Evolutionary conservation across 768 basidiomycete genomes (phyloP), one percentile per base, ranked within the genome.

Genomic region (Termitomyces sp.): DNA sequence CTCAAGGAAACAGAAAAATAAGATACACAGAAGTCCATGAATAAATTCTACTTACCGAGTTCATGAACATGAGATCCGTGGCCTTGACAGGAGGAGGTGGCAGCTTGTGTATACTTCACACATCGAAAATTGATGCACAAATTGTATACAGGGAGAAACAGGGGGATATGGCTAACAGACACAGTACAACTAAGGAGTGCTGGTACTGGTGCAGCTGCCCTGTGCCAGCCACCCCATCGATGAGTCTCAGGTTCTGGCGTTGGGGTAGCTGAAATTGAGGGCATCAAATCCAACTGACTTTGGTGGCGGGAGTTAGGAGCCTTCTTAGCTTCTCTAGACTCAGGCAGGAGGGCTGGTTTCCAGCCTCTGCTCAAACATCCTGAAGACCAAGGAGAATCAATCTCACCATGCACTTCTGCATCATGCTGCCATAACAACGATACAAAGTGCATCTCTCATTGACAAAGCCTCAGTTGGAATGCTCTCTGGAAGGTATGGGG

Each of bases 381-480:
- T n/a, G 66, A 66, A 49, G 72, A 68, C 8, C 76, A 70, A 14
- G 74, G 67, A 14, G 78, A 73, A 39, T 68, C 72, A 13, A 64
- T 57, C 42, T 72, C 73, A 1, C 72, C 64, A 58, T 76, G 69
- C 18, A 84, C 76, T 60, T 82, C 80, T 49, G 78, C 87, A 68
- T 91, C 90, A 63, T 89, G 89, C 71, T 85, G 80, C 48, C 73
- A 83, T 82, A 27, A 88, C 78, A 14, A 86, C 82, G 27, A 86
- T 72, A 26, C 83, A 82, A 43, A 91, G 75, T 7, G 84, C 86
- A 46, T 90, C 89, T 46, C 73, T 68, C 8, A 82, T 75, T 12
- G 82, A 78, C 50, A 74, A 81, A 37, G 77, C 75, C 24, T 76
- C 71, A 6, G 65, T 65, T 12, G 80, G 79, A 36, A 79, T 76